phyloP scores from a whole-genome alignment of 2,329 filamentous ascomycete genomes.

The Botryotinia calthae region DNA sequence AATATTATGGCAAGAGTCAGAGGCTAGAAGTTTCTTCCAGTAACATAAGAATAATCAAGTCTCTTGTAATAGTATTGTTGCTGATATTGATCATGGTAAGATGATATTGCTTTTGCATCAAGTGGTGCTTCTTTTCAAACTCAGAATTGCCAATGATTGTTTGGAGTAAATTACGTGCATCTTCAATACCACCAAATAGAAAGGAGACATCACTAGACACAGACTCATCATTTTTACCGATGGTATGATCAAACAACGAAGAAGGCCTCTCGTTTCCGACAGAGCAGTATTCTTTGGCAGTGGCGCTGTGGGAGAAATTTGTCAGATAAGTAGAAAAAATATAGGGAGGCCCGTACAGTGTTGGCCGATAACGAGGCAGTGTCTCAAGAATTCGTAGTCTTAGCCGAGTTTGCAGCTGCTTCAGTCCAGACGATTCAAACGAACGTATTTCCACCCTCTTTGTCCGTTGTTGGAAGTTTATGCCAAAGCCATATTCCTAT shows the following conservation, averaged over 20 bases:
- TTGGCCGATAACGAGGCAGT: not conserved
- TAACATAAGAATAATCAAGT: constrained; percentile 24
- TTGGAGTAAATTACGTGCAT: constrained; percentile 21
- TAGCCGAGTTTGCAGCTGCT: constrained; percentile 1
- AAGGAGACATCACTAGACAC: constrained; percentile 21
- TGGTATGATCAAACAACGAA: not conserved
- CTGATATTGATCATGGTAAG: constrained; percentile 24
- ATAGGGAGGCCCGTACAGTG: not conserved
- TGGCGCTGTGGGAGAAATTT: not conserved
- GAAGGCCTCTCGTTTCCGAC: constrained; percentile 17
- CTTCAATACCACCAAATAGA: constrained; percentile 23
- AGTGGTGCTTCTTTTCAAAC: constrained; percentile 3
- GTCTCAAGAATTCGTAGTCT: not conserved
- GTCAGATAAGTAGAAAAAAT: not conserved
- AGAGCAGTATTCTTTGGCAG: not conserved
- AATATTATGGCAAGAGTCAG: constrained; percentile 22
- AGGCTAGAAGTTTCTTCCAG: constrained; percentile 19
- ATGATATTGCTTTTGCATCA: constrained; percentile 22
- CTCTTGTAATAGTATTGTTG: constrained; percentile 19
- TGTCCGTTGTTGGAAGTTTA: constrained; percentile 16
- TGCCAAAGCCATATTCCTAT: not conserved
- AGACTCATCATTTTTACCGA: too few species aligned
- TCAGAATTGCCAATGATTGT: constrained; percentile 19
- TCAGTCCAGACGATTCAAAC: not conserved
- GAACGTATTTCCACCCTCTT: constrained; percentile 5